Conservation (phyloP, 2,329 filamentous ascomycete species). For the Truncatella angustata region DNA sequence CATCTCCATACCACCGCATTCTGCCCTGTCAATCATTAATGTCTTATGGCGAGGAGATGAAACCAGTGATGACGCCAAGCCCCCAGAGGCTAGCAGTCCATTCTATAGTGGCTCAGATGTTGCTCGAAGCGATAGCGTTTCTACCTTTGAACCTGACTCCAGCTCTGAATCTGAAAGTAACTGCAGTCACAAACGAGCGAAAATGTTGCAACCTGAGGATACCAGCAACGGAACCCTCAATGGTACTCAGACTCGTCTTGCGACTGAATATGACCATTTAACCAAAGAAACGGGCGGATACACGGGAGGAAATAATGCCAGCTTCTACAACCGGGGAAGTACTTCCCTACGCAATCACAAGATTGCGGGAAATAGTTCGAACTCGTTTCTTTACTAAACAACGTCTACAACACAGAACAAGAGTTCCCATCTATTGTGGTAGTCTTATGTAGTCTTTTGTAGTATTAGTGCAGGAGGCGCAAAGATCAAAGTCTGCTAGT, state of each 20-base stretch:
- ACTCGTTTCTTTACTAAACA: too few relatives aligned
- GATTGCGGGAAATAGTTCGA: too few relatives aligned
- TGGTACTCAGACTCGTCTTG: not conserved
- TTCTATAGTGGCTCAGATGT: not conserved
- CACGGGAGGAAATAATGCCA: too few relatives aligned
- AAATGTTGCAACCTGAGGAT: not conserved
- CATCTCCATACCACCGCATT: conserved; percentile 12
- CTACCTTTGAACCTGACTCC: not conserved
- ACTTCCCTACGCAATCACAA: too few relatives aligned
- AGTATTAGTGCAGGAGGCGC: too few relatives aligned
- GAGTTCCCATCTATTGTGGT: too few relatives aligned
- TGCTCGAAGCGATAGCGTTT: not conserved
- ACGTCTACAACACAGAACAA: too few relatives aligned
- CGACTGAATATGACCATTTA: not conserved
- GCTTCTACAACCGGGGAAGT: too few relatives aligned
- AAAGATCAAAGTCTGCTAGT: too few relatives aligned
- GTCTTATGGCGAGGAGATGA: conserved; percentile 11
- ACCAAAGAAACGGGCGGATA: too few relatives aligned
- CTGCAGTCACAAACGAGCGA: not conserved
- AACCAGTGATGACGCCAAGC: not conserved
- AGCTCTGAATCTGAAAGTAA: not conserved
- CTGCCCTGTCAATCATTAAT: conserved; percentile 14
- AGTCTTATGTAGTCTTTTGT: too few relatives aligned
- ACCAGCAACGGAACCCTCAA: not conserved
- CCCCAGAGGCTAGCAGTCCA: not conserved